Percentiles rank a stretch among this genome's conserved stretches.
Evolutionary conservation across 2,329 filamentous ascomycete species (phyloP).

Genomic region (Fusarium sp.): DNA sequence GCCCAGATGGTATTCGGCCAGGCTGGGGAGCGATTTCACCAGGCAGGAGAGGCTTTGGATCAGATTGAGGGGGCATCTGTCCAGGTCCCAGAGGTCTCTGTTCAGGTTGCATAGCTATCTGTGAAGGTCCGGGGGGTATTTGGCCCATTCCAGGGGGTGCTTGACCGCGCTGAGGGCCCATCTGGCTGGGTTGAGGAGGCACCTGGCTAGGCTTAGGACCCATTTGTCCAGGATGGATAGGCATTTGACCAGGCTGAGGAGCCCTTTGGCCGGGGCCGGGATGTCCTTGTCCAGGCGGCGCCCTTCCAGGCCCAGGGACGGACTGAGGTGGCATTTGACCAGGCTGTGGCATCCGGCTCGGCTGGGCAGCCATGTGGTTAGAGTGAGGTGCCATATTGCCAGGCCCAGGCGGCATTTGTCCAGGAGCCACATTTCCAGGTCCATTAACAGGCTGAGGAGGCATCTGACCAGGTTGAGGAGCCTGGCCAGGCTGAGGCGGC

Average conservation of each 20-base stretch:
- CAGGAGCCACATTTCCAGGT: neutral
- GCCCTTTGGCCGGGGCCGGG: neutral
- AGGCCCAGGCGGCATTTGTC: neutral
- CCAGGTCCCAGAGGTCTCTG: neutral
- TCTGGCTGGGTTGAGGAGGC: neutral
- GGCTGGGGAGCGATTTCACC: slow-evolving; percentile 7
- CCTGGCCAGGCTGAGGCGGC: slow-evolving; percentile 4
- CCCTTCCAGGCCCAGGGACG: neutral
- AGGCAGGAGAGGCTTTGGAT: neutral
- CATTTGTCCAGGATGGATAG: slow-evolving; percentile 2
- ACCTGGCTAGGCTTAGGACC: neutral
- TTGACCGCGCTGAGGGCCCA: neutral
- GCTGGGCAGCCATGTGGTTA: slow-evolving; percentile 1
- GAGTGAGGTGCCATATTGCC: neutral
- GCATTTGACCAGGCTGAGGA: neutral
- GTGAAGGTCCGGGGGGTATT: neutral
- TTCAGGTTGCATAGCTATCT: neutral
- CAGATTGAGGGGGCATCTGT: neutral
- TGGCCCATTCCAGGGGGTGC: neutral
- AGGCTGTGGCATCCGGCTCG: neutral
- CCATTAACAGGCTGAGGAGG: neutral
- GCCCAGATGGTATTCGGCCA: neutral
- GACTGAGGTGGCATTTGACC: neutral
- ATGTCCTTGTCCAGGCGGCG: neutral
- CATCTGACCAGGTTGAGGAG: neutral